Conservation (phyloP, 768 basidiomycete genomes). For the Suillus bovinus region DNA sequence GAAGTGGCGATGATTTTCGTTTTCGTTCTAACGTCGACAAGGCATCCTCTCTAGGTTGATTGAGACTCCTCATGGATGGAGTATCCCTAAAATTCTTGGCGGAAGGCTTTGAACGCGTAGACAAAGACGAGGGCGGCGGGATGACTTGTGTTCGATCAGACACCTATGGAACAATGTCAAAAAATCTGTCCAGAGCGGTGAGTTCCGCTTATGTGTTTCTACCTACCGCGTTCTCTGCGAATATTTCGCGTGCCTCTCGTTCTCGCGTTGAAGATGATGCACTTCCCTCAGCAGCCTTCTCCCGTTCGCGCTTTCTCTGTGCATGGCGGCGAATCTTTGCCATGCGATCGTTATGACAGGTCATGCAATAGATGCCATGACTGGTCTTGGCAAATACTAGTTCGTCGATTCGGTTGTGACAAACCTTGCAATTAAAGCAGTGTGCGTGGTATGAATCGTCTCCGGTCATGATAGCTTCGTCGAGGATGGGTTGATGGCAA, state of each 20-base stretch:
- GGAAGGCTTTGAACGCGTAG: conserved; percentile 25
- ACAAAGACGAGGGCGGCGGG: conserved; percentile 14
- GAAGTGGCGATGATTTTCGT: conserved; percentile 17
- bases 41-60: conserved; percentile 14
- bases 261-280: conserved; percentile 27
- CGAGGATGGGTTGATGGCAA: conserved; percentile 90
- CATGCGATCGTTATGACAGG: conserved; percentile 97
- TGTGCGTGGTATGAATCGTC: conserved; percentile 98
- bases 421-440: conserved; percentile 98
- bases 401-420: conserved; percentile 93
- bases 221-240: conserved; percentile 47
- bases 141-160: conserved; percentile 11
- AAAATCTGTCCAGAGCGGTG: background rate
- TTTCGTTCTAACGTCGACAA: conserved; percentile 9
- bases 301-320: conserved; percentile 73
- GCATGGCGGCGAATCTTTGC: conserved; percentile 89
- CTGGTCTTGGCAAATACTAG: conserved; percentile 98
- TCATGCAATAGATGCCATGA: conserved; percentile 99
- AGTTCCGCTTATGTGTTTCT: background rate
- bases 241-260: conserved; percentile 25
- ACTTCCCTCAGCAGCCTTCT: conserved; percentile 38
- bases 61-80: conserved; percentile 25
- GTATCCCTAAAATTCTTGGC: conserved; percentile 24
- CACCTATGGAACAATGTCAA: conserved; percentile 13
- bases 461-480: conserved; percentile 99